A percentile compares a stretch with the other conserved stretches of the same genome.
phyloP scores from a whole-genome alignment of 257 asterid genomes.

The Fraxinus quadrangulata region DNA sequence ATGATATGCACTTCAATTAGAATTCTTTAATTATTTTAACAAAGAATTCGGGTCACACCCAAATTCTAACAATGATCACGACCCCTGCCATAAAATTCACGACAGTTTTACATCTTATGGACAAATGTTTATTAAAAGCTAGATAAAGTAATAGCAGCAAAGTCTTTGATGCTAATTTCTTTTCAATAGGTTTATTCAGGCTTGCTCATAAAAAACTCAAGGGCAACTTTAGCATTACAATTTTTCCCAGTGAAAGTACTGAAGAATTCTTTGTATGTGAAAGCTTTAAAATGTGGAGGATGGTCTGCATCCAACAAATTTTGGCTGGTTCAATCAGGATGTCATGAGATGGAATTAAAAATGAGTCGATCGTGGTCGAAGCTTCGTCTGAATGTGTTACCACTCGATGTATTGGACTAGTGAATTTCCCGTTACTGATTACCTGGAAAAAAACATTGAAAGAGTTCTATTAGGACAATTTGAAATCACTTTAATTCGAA shows the following conservation, averaged over 20 bases:
- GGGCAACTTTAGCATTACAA: slow-evolving; percentile 32
- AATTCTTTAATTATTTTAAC: too few species aligned
- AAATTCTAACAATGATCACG: too few species aligned
- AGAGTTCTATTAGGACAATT: background rate
- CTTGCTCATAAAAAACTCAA: slow-evolving; percentile 37
- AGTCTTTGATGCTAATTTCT: background rate
- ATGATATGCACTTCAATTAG: too few species aligned
- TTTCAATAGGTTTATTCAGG: too few species aligned
- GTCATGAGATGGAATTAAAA: slow-evolving; percentile 57
- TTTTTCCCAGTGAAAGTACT: slow-evolving; percentile 22
- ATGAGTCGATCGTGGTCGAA: slow-evolving; percentile 50
- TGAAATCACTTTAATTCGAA: background rate
- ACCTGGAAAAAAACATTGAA: slow-evolving; percentile 31
- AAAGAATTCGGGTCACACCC: too few species aligned
- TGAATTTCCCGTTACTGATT: slow-evolving; percentile 57
- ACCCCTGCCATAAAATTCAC: too few species aligned
- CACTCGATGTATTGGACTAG: slow-evolving; percentile 58
- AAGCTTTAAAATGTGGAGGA: slow-evolving; percentile 35
- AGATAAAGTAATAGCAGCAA: background rate
- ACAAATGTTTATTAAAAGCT: background rate
- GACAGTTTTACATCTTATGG: too few species aligned
- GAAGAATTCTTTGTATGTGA: slow-evolving; percentile 52
- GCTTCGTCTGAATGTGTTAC: slow-evolving; percentile 42
- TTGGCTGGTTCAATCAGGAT: slow-evolving; percentile 43
- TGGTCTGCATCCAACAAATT: slow-evolving; percentile 16